These are phyloP conservation scores for Selenicereus undatus DNA, from an alignment of 148 eudicot genomes.

Conservation along the genomic window DNA sequence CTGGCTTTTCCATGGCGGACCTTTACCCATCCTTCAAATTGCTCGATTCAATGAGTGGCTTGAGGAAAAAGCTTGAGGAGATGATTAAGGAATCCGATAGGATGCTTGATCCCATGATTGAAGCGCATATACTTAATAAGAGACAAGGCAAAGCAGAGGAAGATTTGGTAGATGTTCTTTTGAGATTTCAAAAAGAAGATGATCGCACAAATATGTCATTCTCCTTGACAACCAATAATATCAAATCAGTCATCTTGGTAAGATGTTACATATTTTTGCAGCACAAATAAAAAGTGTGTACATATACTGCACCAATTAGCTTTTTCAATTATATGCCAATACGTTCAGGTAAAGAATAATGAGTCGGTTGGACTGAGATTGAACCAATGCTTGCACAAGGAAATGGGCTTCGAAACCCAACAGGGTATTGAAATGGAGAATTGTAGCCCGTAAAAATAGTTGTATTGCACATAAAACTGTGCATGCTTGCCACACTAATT, in stretches of 20 bases:
- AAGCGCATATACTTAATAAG: slow-evolving; percentile 11
- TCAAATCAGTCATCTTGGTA: slow-evolving; percentile 21
- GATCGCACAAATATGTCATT: background rate
- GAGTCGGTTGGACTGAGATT: too few relatives aligned
- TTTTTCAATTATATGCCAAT: too few relatives aligned
- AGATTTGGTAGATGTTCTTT: slow-evolving; percentile 21
- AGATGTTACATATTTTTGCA: background rate
- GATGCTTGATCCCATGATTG: slow-evolving; percentile 22
- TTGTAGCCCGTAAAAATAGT: too few relatives aligned
- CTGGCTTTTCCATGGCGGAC: slow-evolving; percentile 21
- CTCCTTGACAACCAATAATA: slow-evolving; percentile 16
- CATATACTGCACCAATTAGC: too few relatives aligned
- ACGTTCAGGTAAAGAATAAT: too few relatives aligned
- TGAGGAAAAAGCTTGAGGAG: background rate
- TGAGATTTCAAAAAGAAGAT: slow-evolving; percentile 12
- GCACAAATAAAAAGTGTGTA: too few relatives aligned
- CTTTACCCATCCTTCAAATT: slow-evolving; percentile 24
- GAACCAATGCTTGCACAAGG: too few relatives aligned
- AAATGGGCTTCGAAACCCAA: too few relatives aligned
- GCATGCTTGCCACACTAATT: too few relatives aligned
- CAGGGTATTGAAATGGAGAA: too few relatives aligned
- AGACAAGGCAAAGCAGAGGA: background rate
- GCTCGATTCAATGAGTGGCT: slow-evolving; percentile 15
- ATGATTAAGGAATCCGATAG: background rate
- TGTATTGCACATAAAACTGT: too few relatives aligned